phyloP scores from a whole-genome alignment of 2,329 filamentous ascomycete species.

The Esteya vermicola region DNA sequence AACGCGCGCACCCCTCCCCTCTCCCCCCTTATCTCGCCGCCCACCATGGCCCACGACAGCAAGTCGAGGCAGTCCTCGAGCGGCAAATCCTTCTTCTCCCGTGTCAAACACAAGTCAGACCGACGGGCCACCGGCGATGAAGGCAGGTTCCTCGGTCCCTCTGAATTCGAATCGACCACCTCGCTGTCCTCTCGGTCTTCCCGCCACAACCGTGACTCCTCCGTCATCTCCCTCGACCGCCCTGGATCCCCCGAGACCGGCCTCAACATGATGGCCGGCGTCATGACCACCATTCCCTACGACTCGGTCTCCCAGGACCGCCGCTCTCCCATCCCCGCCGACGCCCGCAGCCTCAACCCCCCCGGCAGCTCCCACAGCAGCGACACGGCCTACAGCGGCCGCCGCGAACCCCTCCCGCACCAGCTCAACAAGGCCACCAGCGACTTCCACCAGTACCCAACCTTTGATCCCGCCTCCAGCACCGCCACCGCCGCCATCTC shows the following conservation, averaged over 20 bases:
- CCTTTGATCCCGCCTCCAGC: constrained; percentile 40
- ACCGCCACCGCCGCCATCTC: constrained; percentile 15
- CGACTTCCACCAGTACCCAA: constrained; percentile 85
- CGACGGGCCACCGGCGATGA: constrained; percentile 49
- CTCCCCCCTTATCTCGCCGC: constrained; percentile 1
- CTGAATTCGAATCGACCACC: constrained; percentile 47
- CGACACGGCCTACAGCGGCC: constrained; percentile 33
- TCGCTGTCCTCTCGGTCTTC: constrained; percentile 55
- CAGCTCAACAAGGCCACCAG: constrained; percentile 63
- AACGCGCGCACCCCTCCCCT: constrained; percentile 1
- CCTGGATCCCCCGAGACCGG: constrained; percentile 49
- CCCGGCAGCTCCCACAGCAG: not conserved
- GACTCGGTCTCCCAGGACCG: constrained; percentile 52
- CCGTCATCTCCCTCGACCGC: constrained; percentile 56
- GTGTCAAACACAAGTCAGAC: constrained; percentile 66
- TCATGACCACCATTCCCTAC: constrained; percentile 82
- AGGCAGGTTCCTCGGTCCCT: constrained; percentile 34
- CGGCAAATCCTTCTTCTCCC: constrained; percentile 63
- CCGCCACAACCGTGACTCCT: constrained; percentile 62
- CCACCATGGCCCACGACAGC: constrained; percentile 49
- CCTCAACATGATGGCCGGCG: constrained; percentile 62
- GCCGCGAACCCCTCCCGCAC: constrained; percentile 65
- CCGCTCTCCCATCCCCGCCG: constrained; percentile 56
- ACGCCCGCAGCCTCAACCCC: constrained; percentile 48
- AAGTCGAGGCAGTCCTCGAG: constrained; percentile 69